Conservation (phyloP, 2,329 filamentous ascomycete species). For the Pyrenophora seminiperda region DNA sequence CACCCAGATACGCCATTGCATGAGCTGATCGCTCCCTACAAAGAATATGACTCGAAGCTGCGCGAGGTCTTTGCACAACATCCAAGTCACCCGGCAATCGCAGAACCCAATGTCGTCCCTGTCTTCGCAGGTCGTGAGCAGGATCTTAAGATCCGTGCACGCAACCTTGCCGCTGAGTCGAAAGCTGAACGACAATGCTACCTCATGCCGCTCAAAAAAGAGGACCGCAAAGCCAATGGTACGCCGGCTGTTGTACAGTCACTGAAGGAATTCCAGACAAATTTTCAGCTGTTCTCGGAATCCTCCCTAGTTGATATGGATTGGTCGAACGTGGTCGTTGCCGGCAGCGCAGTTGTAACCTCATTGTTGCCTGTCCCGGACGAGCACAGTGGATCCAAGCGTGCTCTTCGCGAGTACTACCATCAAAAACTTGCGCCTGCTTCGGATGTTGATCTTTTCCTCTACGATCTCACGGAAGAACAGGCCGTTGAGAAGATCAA, state of each 20-base stretch:
- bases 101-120: constrained; percentile 67
- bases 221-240: constrained; percentile 66
- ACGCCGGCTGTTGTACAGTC: constrained; percentile 70
- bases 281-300: constrained; percentile 83
- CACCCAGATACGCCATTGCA: constrained; percentile 60
- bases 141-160: constrained; percentile 66
- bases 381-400: constrained; percentile 53
- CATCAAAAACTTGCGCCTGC: constrained; percentile 81
- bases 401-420: constrained; percentile 65
- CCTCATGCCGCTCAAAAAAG: constrained; percentile 69
- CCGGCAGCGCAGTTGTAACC: constrained; percentile 81
- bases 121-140: constrained; percentile 63
- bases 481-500: constrained; percentile 83
- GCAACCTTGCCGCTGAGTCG: constrained; percentile 63
- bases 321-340: constrained; percentile 81
- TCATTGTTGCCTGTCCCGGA: constrained; percentile 69
- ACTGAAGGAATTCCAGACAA: constrained; percentile 73
- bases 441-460: constrained; percentile 84
- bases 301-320: constrained; percentile 75
- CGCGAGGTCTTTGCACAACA: constrained; percentile 73
- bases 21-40: constrained; percentile 68
- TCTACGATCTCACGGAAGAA: constrained; percentile 79
- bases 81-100: constrained; percentile 63
- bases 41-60: constrained; percentile 69
- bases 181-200: constrained; percentile 66